Percentiles rank a stretch among this genome's conserved stretches.
Evolutionary conservation across 176 grass and related monocot species (phyloP).

Genomic region (Musa schizocarpa): DNA sequence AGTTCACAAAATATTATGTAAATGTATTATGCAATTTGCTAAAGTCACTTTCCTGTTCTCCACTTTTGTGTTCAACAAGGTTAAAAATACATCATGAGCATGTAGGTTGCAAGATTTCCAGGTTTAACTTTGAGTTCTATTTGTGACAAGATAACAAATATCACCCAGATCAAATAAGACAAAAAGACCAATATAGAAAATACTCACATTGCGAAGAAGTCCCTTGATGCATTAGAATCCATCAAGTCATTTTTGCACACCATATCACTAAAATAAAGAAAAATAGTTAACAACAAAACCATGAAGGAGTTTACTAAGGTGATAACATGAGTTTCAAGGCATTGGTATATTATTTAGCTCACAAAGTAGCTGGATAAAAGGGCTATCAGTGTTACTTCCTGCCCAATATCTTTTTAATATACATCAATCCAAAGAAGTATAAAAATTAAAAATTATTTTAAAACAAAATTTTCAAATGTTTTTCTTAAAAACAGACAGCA

Average conservation of each 20-base stretch:
- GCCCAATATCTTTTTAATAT: too few species aligned
- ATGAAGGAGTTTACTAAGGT: neutral
- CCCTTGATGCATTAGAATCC: constrained; percentile 32
- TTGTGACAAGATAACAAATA: neutral
- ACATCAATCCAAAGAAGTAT: too few species aligned
- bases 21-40: neutral
- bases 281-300: neutral
- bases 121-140: neutral
- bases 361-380: too few species aligned
- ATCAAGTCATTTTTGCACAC: constrained; percentile 23
- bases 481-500: too few species aligned
- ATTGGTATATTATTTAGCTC: neutral
- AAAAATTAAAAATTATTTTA: too few species aligned
- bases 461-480: too few species aligned
- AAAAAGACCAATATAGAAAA: neutral
- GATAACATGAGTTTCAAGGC: neutral
- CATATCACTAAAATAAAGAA: constrained; percentile 35
- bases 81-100: neutral
- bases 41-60: too few species aligned
- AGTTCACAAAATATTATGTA: too few species aligned
- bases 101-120: neutral
- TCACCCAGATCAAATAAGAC: neutral
- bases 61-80: neutral
- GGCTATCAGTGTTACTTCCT: too few species aligned
- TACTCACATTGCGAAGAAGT: constrained; percentile 63